These are phyloP conservation scores for Actinomucor elegans DNA, from an alignment of 371 early-diverging fungal species.

Conservation along the genomic window DNA sequence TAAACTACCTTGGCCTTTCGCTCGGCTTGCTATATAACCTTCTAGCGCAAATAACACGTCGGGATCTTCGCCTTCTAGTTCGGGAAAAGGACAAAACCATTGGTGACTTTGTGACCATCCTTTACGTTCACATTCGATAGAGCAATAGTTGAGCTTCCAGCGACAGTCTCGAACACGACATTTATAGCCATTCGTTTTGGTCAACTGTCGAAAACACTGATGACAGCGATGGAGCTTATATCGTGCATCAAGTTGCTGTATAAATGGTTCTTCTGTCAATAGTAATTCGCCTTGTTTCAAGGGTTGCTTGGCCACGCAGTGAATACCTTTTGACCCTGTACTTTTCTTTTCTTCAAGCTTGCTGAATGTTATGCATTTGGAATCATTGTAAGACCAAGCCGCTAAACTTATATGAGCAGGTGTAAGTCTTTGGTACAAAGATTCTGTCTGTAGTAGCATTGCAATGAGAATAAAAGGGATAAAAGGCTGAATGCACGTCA, in stretches of 20 bases:
- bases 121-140: conserved; percentile 4
- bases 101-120: conserved; percentile 20
- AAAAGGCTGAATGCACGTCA: not conserved
- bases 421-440: conserved; percentile 5
- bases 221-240: conserved; percentile 5
- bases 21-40: conserved; percentile 16
- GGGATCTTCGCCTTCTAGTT: not conserved
- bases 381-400: too few species aligned
- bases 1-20: not conserved
- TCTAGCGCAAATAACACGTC: conserved; percentile 20
- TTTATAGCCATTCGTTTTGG: too few species aligned
- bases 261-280: conserved; percentile 20
- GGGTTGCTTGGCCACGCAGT: not conserved
- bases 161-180: conserved; percentile 12
- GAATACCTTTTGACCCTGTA: not conserved
- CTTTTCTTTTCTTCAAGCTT: not conserved
- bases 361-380: too few species aligned
- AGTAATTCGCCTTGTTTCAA: conserved; percentile 5
- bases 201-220: conserved; percentile 11
- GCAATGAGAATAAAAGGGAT: not conserved
- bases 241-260: conserved; percentile 9
- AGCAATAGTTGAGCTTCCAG: conserved; percentile 20
- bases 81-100: conserved; percentile 20
- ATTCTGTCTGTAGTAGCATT: not conserved
- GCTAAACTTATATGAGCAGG: conserved; percentile 15